Evolutionary conservation across 768 basidiomycete genomes (phyloP).

Genomic region (Mycena olivaceomarginata): DNA sequence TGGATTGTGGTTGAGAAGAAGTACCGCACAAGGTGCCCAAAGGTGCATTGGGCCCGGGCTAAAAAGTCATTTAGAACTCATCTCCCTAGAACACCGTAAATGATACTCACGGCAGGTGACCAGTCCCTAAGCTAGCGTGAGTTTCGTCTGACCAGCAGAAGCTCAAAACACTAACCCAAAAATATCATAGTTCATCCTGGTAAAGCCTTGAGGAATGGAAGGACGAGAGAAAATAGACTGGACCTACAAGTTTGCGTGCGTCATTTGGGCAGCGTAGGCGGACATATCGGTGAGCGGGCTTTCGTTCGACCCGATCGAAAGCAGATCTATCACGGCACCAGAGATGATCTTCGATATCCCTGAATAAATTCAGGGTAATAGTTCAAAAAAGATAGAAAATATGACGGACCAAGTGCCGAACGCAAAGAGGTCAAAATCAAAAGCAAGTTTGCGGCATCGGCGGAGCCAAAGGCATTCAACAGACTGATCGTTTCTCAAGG

Average conservation of each 20-base stretch:
- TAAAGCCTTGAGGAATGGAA: background rate
- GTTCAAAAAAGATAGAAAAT: background rate
- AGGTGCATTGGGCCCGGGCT: slow-evolving; percentile 87
- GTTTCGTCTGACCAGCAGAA: background rate
- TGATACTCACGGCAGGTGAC: background rate
- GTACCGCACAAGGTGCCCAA: slow-evolving; percentile 78
- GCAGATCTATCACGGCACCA: slow-evolving; percentile 80
- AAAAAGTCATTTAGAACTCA: background rate
- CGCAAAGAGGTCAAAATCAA: slow-evolving; percentile 76
- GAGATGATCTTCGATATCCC: slow-evolving; percentile 78
- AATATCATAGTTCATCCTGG: slow-evolving; percentile 84
- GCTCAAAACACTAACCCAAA: slow-evolving; percentile 21
- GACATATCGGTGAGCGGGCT: slow-evolving; percentile 78
- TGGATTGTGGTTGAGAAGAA: slow-evolving; percentile 76
- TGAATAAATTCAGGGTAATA: slow-evolving; percentile 38
- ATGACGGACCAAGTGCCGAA: slow-evolving; percentile 61
- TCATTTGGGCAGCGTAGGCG: slow-evolving; percentile 77
- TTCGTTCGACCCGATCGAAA: slow-evolving; percentile 80
- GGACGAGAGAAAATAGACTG: background rate
- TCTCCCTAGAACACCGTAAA: slow-evolving; percentile 18
- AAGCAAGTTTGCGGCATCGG: slow-evolving; percentile 81
- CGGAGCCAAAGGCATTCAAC: slow-evolving; percentile 70
- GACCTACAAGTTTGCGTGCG: slow-evolving; percentile 73
- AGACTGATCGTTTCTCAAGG: too few species aligned
- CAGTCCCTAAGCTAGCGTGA: background rate